Conservation (phyloP, 305 asterid genomes). For the Nicotiana rustica region DNA sequence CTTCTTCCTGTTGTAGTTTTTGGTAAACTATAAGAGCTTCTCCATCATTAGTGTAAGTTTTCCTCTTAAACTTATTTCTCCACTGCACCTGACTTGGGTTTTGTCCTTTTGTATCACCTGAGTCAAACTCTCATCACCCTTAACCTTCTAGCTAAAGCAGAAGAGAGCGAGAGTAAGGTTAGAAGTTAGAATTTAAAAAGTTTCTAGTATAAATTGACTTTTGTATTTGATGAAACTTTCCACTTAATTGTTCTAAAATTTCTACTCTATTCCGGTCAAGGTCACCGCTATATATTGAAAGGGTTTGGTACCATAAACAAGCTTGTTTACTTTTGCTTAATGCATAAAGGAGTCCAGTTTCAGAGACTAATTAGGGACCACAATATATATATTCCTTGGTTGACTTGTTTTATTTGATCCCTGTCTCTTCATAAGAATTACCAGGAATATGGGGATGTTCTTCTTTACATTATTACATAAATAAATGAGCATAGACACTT, state of each 20-base stretch:
- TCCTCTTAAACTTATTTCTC: no score
- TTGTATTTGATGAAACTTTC: background rate
- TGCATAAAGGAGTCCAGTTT: background rate
- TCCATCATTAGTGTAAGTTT: no score
- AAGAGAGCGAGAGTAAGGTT: background rate
- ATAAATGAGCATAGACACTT: background rate
- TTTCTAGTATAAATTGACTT: background rate
- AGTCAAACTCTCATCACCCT: background rate
- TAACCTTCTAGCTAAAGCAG: background rate
- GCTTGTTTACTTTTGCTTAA: background rate
- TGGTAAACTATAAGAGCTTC: no score
- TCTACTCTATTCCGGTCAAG: background rate
- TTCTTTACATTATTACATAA: background rate
- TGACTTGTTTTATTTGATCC: slow-evolving; percentile 6
- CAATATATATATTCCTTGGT: background rate
- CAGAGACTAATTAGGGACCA: slow-evolving; percentile 15
- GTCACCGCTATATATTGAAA: background rate
- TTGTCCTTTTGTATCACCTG: background rate
- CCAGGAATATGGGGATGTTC: background rate
- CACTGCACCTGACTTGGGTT: no score
- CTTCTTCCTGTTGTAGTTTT: no score
- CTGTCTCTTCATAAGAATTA: background rate
- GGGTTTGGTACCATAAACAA: background rate
- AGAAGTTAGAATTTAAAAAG: background rate
- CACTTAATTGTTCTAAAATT: background rate